Conservation (phyloP, 2,329 filamentous ascomycete species). For the Cercospora citrullina region DNA sequence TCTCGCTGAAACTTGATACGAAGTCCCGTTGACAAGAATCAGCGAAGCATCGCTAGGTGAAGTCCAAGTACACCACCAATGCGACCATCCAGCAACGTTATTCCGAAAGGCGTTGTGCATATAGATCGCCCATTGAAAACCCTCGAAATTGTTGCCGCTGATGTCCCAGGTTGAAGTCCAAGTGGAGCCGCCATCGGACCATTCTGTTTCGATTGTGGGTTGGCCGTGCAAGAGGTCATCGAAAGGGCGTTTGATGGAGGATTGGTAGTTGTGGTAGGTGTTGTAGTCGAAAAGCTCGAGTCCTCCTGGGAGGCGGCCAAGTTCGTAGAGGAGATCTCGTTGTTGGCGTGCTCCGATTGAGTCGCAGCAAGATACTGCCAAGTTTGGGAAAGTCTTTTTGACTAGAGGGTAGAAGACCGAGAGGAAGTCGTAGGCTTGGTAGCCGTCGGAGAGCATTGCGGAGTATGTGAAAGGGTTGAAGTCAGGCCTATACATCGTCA, state of each 20-base stretch:
- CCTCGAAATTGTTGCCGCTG: neutral
- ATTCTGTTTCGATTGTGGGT: neutral
- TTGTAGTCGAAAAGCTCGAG: neutral
- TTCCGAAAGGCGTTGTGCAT: neutral
- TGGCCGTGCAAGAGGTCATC: neutral
- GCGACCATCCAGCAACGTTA: neutral
- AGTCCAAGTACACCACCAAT: neutral
- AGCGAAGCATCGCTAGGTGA: neutral
- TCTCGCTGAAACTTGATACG: neutral
- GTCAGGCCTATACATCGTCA: neutral
- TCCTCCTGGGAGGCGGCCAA: neutral
- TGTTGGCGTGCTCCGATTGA: neutral
- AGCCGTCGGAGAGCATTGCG: neutral
- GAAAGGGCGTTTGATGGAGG: neutral
- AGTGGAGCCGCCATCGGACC: neutral
- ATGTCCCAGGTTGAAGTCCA: neutral
- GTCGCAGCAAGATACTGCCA: neutral
- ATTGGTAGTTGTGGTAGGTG: neutral
- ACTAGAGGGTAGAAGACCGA: neutral
- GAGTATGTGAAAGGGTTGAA: conserved; percentile 6
- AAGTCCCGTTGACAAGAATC: neutral
- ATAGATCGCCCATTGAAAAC: neutral
- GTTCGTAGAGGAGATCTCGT: neutral
- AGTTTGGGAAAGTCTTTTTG: neutral
- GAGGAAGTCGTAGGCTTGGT: neutral